Base-by-base conservation (phyloP, 768 basidiomycete species). In the Collybiopsis luxurians region DNA sequence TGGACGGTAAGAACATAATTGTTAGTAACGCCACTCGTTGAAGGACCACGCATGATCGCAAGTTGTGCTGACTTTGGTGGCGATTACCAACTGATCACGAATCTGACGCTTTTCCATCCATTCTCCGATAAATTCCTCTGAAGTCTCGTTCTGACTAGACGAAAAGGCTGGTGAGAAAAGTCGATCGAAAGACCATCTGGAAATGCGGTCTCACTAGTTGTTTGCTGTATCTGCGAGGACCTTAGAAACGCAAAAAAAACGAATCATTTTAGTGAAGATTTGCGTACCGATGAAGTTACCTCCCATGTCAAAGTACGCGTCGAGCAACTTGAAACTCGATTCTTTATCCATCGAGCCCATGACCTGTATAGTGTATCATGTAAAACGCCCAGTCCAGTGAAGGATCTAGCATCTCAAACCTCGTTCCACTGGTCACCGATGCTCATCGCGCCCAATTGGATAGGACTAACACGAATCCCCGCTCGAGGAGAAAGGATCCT, bases 71-170 rank as follows among this genome's bases (percentile, higher is more conserved):
- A 79, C 75, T 71, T 82, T 74, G 40, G 74, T 70, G 7, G 77
- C 74, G 40, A 81, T 72, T 55, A 81, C 77, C 12, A 83, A 67
- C 58, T 78, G 75, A 59, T 81, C 77, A 2, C 81, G 70, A 50
- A 75, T 77, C 0, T 71, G 71, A 23, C 78, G 68, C 38, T 67
- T 61, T 59, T 78, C 73, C 55, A 78, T 76, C 81, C 80, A 83
- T 62, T 82, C 80, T 6, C 81, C 82, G 27, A 82, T 72, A 59
- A 78, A 77, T 46, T 61, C 52, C 63, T 88, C 85, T 2, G 80
- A 83, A 19, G 74, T 62, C 56, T 79, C 83, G 55, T 83, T 75
- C 60, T 86, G 82, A 56, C 77, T 80, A n/a, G 39, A 21, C 1
- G 23, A 11, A 7, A 13, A 48, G n/a, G n/a, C n/a, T n/a, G n/a